Percentiles rank a stretch among this genome's conserved stretches.
These are phyloP conservation scores for Stenogyne calaminthoides DNA, from an alignment of 305 asterid species.

Conservation along the genomic window DNA sequence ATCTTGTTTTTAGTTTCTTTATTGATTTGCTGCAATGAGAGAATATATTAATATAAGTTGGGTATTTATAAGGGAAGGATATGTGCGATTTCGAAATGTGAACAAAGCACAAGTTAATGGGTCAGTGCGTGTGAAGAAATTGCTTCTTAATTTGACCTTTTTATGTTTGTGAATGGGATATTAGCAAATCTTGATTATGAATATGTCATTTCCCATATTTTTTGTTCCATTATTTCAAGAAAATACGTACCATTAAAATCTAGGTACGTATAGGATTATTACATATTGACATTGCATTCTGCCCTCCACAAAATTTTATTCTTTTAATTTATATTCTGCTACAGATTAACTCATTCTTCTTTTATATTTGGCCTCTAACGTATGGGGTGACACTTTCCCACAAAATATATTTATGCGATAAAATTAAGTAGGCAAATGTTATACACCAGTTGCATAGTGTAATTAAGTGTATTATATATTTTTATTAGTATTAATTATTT, in stretches of 20 bases:
- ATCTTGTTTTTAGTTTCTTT: neutral
- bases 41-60: neutral
- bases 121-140: slow-evolving; percentile 24
- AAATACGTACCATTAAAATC: neutral
- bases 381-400: too few species aligned
- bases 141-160: slow-evolving; percentile 16
- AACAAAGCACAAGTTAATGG: slow-evolving; percentile 36
- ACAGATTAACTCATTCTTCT: neutral
- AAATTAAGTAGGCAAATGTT: too few species aligned
- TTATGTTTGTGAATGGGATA: neutral
- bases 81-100: slow-evolving; percentile 37
- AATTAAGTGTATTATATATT: too few species aligned
- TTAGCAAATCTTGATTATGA: neutral
- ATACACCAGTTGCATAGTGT: too few species aligned
- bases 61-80: slow-evolving; percentile 28
- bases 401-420: too few species aligned
- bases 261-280: too few species aligned
- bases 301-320: neutral
- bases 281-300: neutral
- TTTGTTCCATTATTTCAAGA: neutral
- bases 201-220: neutral
- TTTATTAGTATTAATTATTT: too few species aligned
- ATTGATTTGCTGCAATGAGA: neutral
- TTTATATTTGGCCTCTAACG: too few species aligned
- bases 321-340: neutral